Evolutionary conservation across 1,284 basidiomycete species (phyloP).

Genomic region (Entoloma clypeatum): DNA sequence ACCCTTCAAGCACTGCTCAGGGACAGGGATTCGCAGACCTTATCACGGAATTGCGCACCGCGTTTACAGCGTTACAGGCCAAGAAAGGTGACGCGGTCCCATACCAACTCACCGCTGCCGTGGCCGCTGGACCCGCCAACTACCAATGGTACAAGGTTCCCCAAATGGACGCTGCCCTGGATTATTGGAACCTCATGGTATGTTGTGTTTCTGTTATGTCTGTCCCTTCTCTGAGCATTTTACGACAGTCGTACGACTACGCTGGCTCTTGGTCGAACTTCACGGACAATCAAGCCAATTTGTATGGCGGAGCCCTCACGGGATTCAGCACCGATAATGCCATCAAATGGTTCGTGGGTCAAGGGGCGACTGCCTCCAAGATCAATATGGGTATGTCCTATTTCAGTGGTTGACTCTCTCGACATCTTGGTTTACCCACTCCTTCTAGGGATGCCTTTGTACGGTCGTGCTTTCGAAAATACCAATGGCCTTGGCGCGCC

Average conservation of each 20-base stretch:
- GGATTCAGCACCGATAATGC: conserved; percentile 70
- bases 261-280: conserved; percentile 65
- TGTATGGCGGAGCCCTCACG: conserved; percentile 65
- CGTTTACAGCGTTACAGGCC: conserved; percentile 47
- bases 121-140: conserved; percentile 63
- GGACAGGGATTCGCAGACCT: conserved; percentile 60
- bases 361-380: conserved; percentile 72
- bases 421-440: not conserved
- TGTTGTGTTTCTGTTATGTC: too few species aligned
- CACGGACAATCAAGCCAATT: conserved; percentile 78
- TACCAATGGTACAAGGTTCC: conserved; percentile 63
- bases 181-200: conserved; percentile 93
- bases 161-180: conserved; percentile 73
- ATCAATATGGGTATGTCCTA: conserved; percentile 69
- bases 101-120: conserved; percentile 57
- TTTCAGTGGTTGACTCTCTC: not conserved
- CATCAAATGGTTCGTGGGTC: conserved; percentile 58
- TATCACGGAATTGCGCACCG: conserved; percentile 51
- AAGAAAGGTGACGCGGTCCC: conserved; percentile 58
- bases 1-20: conserved; percentile 46
- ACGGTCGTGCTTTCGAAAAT: conserved; percentile 81
- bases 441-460: conserved; percentile 69
- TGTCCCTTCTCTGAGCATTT: too few species aligned
- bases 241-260: conserved; percentile 68
- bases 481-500: conserved; percentile 73